Evolutionary conservation across 2,329 filamentous ascomycete species (phyloP).

Genomic region (Pochonia chlamydosporia): DNA sequence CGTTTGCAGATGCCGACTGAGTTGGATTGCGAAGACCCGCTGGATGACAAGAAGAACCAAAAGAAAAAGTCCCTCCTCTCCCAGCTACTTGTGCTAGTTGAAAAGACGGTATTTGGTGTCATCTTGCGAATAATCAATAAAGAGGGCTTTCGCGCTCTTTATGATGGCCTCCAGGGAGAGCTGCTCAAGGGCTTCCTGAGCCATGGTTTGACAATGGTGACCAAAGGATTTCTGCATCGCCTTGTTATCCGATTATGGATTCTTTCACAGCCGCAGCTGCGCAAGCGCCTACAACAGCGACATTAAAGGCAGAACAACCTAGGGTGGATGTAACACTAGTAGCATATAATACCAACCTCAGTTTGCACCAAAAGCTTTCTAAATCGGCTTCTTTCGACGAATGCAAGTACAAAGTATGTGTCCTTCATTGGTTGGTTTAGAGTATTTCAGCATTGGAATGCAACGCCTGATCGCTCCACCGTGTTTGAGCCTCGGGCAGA

Average conservation of each 20-base stretch:
- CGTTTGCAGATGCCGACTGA: constrained; percentile 59
- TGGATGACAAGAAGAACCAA: constrained; percentile 6
- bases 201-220: constrained; percentile 81
- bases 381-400: no score
- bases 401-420: no score
- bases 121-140: constrained; percentile 51
- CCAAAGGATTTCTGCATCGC: constrained; percentile 72
- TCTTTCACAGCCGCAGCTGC: constrained; percentile 28
- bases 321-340: no score
- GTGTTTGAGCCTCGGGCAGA: constrained; percentile 79
- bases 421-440: neutral
- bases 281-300: constrained; percentile 12
- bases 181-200: constrained; percentile 78
- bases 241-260: constrained; percentile 69
- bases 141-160: constrained; percentile 66
- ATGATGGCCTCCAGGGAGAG: constrained; percentile 70
- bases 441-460: constrained; percentile 67
- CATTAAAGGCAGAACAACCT: no score
- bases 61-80: constrained; percentile 5
- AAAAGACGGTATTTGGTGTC: constrained; percentile 55
- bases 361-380: no score
- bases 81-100: constrained; percentile 18
- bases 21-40: constrained; percentile 10
- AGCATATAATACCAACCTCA: no score
- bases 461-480: constrained; percentile 71